These are phyloP conservation scores for Kockovaella imperatae DNA, from an alignment of 768 basidiomycete genomes.

Conservation along the genomic window DNA sequence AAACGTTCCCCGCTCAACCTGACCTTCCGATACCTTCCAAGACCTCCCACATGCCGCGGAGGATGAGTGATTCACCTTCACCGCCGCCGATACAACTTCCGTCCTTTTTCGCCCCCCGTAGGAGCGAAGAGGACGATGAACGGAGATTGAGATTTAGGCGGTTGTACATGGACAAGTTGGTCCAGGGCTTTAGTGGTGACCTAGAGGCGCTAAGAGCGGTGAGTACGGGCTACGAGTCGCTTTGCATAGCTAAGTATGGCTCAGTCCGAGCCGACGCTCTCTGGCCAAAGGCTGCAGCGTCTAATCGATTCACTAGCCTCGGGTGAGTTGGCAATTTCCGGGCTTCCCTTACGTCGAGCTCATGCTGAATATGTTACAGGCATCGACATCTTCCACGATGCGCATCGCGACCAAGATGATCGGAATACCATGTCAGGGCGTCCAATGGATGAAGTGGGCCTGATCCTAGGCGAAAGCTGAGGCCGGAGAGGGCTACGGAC, in stretches of 20 bases:
- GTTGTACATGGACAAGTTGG: constrained; percentile 39
- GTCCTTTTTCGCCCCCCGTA: constrained; percentile 21
- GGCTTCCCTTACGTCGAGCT: background rate
- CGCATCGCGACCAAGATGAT: background rate
- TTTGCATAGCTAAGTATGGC: background rate
- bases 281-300: constrained; percentile 9
- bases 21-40: constrained; percentile 13
- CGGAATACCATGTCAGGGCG: background rate
- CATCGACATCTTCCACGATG: constrained; percentile 20
- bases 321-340: constrained; percentile 9
- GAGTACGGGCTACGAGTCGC: background rate
- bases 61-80: too few relatives aligned
- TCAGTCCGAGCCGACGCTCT: constrained; percentile 13
- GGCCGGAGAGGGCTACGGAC: too few relatives aligned
- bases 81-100: constrained; percentile 26
- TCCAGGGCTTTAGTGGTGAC: constrained; percentile 34
- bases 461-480: constrained; percentile 1
- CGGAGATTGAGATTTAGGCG: constrained; percentile 26
- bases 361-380: constrained; percentile 10
- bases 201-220: constrained; percentile 36
- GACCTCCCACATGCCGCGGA: too few relatives aligned
- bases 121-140: constrained; percentile 14
- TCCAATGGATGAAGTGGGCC: background rate
- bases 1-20: constrained; percentile 3
- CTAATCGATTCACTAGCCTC: constrained; percentile 17